Conservation (phyloP, 257 asterid species). For the Catharanthus roseus region DNA sequence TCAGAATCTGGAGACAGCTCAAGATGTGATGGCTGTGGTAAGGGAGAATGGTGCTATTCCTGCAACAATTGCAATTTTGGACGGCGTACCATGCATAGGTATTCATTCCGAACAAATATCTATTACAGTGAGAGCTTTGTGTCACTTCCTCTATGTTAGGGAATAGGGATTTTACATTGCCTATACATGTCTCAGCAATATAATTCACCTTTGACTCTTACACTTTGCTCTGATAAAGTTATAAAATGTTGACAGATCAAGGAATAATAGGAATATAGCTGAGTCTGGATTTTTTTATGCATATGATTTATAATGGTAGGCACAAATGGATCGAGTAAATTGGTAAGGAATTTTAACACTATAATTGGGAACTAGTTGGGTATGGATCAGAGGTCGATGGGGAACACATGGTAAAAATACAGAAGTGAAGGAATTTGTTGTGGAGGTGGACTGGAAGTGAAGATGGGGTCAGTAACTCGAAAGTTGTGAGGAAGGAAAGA, state of each 20-base stretch:
- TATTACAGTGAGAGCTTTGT: background rate
- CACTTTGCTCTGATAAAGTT: background rate
- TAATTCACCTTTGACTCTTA: background rate
- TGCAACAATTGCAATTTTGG: conserved; percentile 87
- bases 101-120: background rate
- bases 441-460: background rate
- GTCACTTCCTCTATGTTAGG: background rate
- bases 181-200: background rate
- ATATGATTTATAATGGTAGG: background rate
- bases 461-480: too few species aligned
- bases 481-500: background rate
- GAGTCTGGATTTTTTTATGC: background rate
- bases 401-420: too few species aligned
- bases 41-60: conserved; percentile 81
- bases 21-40: conserved; percentile 69
- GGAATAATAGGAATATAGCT: background rate
- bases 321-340: background rate
- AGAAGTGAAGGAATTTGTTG: background rate
- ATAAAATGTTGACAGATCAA: background rate
- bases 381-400: background rate
- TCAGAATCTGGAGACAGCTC: conserved; percentile 79
- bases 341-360: background rate
- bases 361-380: background rate
- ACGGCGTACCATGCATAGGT: conserved; percentile 84
- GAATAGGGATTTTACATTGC: background rate